phyloP scores from a whole-genome alignment of 345 rosid genomes.

The Salix exigua region DNA sequence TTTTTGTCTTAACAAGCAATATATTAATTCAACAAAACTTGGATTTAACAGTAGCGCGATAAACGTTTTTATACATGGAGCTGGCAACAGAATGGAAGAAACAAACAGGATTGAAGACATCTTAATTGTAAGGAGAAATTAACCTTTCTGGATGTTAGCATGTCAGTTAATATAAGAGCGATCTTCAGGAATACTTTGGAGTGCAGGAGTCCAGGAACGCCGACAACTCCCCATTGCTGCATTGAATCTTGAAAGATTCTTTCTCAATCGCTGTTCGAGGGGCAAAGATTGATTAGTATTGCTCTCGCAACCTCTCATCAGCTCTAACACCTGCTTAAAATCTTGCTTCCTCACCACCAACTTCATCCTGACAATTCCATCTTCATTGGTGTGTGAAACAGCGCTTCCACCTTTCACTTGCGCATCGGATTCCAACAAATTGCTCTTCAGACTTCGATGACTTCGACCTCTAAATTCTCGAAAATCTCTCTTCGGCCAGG shows the following conservation, averaged over 20 bases:
- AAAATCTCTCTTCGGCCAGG: slow-evolving; percentile 28
- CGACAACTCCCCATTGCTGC: slow-evolving; percentile 11
- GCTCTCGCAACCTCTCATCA: slow-evolving; percentile 13
- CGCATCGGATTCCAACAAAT: slow-evolving; percentile 19
- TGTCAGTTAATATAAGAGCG: neutral
- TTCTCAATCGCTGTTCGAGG: slow-evolving; percentile 30
- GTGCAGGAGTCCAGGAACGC: slow-evolving; percentile 34
- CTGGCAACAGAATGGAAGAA: neutral
- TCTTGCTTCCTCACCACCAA: slow-evolving; percentile 45
- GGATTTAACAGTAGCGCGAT: neutral
- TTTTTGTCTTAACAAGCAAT: neutral
- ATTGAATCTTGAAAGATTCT: slow-evolving; percentile 6
- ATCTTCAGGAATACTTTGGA: slow-evolving; percentile 46
- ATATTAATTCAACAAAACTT: neutral
- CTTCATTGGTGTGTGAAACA: slow-evolving; percentile 22
- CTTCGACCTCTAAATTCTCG: slow-evolving; percentile 11
- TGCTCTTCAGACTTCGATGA: slow-evolving; percentile 24
- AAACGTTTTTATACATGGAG: neutral
- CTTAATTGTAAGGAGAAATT: neutral
- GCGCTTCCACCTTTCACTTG: slow-evolving; percentile 16
- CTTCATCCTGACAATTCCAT: slow-evolving; percentile 40
- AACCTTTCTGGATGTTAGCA: neutral
- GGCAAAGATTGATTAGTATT: neutral
- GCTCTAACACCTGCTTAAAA: slow-evolving; percentile 37
- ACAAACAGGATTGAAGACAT: neutral